Conservation (phyloP, 2,329 filamentous ascomycete species). For the Fusarium brachygibbosum region DNA sequence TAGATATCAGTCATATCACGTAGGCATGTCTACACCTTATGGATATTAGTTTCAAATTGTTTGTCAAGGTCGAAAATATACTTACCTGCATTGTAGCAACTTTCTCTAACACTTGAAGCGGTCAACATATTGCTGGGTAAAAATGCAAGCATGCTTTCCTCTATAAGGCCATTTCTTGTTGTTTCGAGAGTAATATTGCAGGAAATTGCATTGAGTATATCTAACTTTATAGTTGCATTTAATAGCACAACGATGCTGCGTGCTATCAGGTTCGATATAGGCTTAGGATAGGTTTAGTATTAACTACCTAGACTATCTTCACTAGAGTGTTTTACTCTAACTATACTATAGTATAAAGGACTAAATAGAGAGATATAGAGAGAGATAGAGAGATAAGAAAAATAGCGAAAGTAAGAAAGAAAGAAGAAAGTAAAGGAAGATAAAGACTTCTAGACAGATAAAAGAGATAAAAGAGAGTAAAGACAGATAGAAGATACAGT, state of each 20-base stretch:
- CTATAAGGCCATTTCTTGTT: neutral
- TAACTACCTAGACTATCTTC: no score
- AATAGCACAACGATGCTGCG: neutral
- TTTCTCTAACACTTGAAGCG: neutral
- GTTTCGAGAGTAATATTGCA: neutral
- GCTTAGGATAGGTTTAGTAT: no score
- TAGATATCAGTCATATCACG: no score
- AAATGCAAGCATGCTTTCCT: conserved; percentile 2
- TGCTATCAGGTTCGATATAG: neutral
- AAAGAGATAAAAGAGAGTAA: no score
- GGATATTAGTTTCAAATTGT: neutral
- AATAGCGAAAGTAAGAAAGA: no score
- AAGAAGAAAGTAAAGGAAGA: no score
- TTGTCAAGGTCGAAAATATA: neutral
- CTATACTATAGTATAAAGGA: no score
- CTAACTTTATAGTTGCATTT: neutral
- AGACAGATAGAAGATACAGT: no score
- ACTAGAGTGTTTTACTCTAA: no score
- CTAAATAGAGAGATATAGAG: no score
- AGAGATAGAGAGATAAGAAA: no score
- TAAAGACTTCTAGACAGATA: no score
- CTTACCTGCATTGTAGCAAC: neutral
- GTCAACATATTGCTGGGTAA: neutral
- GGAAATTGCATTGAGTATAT: neutral
- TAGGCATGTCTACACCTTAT: neutral